Base-by-base conservation (phyloP, 805 yeast species). In the Barnettozyma sucrosica region DNA sequence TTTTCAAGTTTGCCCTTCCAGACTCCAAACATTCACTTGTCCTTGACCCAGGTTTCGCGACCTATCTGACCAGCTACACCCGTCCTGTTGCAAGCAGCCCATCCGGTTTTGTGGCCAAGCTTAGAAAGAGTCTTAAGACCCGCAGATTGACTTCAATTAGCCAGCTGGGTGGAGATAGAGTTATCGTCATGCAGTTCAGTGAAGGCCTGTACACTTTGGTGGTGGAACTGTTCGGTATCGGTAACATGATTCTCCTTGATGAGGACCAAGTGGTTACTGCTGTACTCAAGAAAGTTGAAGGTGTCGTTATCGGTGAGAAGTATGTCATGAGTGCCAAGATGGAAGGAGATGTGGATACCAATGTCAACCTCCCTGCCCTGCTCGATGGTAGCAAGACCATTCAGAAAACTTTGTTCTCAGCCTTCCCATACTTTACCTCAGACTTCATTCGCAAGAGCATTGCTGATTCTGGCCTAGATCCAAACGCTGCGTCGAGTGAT, bases 211-310 rank as follows among this genome's bases (percentile, higher is more conserved):
- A 68, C 59, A 83, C 85, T 56, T 68, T 92, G 53, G 96, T 88
- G 0, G 66, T 92, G 45, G 99, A 92, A 65, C 92, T 92, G 59
- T 92, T 90, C 69, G 86, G 97, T 61, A 97, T 97, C 3, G 99
- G 99, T 24, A 92, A 92, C 61, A 78, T 92, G 46, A 69, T 92
- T 18, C 70, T 92, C 19, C 70, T 92, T 51, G 95, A 92, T 63
- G 50, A 81, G 77, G 56, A 89, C 90, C 44, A 56, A 89, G 57
- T 72, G 92, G 0, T 67, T 89, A 25, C 90, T 85, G 61, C 79
- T 79, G 79, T 30, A 95, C 85, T 46, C 78, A 81, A 57, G 85
- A 77, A 33, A 80, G 77, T 77, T 46, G 80, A 71, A 39, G 72
- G 72, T 49, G 82, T 82, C 59, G 86, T 88, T 1, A 90, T 88